Base-by-base conservation (phyloP, 164 flowering plant species). In the Vitis vinifera region DNA sequence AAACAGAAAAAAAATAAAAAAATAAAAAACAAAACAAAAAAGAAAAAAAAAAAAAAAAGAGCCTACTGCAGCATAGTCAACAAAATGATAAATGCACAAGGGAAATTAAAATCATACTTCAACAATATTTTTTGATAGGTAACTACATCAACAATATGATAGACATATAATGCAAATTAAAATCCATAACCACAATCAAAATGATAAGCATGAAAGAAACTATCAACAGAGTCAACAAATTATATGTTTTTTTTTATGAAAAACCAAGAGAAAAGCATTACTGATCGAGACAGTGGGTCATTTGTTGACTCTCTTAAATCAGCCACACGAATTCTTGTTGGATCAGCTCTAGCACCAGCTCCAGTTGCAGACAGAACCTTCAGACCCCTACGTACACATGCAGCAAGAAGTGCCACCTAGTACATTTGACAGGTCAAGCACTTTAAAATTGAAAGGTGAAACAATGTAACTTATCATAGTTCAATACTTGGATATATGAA, bases 271-370 rank as follows among this genome's bases (percentile, higher is more conserved):
- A 68, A 59, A 67, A 65, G 2, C 48, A 59, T 77, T 89, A 94
- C 98, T 47, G 97, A 48, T 75, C 98, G 86, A 71, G 98, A 94
- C 55, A 94, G 84, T 56, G 98, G 97, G 52, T 93, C 97, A 79
- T 86, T 93, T 68, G 82, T 85, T 58, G 98, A 93, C 79, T 95
- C 96, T 74, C 89, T 86, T 58, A 95, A 78, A 84, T 95, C 99
- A 71, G 98, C 94, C 59, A 95, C 76, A n/a, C 99, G 91, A 67
- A 95, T 87, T 77, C 98, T 87, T 71, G 99, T 93, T 56, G 98
- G 98, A 71, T 95, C 99, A 79, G 94, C 98, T 83, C 99, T 89
- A 72, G 98, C 99, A 55, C 99, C 99, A 59, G 98, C 99, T 74
- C 99, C 99, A 9, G 93, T 94, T 17, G 96, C 98, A 75, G 93